These are phyloP conservation scores for Mycena kentingensis DNA, from an alignment of 768 basidiomycete species.

Conservation along the genomic window DNA sequence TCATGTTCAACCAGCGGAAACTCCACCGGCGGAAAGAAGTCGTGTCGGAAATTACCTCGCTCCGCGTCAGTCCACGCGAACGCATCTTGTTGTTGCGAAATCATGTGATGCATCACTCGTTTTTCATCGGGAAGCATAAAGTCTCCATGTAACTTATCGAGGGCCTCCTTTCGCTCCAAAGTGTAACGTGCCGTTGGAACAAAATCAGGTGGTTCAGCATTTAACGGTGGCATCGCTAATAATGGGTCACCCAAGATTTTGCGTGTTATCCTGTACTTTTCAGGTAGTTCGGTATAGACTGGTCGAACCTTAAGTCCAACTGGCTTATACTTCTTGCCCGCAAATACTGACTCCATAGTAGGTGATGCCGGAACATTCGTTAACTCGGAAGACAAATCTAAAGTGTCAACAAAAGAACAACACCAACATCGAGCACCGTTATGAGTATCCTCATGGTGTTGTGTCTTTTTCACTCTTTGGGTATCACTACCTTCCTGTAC, in stretches of 20 bases:
- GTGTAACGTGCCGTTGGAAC: constrained; percentile 19
- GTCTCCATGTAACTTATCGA: constrained; percentile 20
- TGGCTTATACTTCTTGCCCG: constrained; percentile 25
- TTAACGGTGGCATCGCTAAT: constrained; percentile 12
- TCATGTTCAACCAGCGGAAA: constrained; percentile 31
- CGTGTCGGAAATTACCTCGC: constrained; percentile 12
- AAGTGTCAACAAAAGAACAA: too few species aligned
- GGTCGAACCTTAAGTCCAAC: constrained; percentile 23
- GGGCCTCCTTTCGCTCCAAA: constrained; percentile 18
- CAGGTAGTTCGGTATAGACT: constrained; percentile 19
- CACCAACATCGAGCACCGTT: too few species aligned
- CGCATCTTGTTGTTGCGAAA: constrained; percentile 24
- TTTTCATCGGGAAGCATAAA: constrained; percentile 31
- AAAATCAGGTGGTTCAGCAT: constrained; percentile 22
- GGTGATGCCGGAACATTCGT: background rate
- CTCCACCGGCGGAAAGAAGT: too few species aligned
- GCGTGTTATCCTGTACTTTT: constrained; percentile 21
- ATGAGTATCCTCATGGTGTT: too few species aligned
- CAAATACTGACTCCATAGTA: constrained; percentile 2
- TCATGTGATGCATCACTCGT: constrained; percentile 24
- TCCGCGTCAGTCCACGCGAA: constrained; percentile 10
- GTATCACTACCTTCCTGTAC: too few species aligned
- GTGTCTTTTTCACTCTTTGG: too few species aligned
- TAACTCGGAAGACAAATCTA: background rate
- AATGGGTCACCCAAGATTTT: constrained; percentile 30